Conservation (phyloP, 345 rosid genomes). For the Nasturtium officinale region DNA sequence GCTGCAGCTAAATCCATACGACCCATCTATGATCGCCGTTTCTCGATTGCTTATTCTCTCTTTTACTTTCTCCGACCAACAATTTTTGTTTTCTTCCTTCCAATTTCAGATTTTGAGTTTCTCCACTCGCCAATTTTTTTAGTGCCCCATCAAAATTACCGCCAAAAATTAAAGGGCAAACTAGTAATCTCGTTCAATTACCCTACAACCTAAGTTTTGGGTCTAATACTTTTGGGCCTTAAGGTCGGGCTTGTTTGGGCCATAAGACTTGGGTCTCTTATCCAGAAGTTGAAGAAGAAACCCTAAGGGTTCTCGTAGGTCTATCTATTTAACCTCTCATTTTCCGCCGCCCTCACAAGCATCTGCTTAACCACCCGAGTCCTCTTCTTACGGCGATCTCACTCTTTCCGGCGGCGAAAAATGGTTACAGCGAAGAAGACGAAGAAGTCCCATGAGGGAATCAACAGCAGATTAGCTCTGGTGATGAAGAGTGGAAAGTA, state of each 20-base stretch:
- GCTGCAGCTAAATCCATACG: constrained; percentile 58
- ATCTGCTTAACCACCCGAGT: background rate
- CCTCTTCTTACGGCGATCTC: background rate
- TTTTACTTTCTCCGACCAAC: background rate
- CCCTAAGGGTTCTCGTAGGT: constrained; percentile 24
- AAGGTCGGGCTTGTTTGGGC: background rate
- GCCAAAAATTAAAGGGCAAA: constrained; percentile 29
- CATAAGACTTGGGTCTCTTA: background rate
- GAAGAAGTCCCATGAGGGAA: constrained; percentile 88
- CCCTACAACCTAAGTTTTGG: background rate
- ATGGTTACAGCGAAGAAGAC: constrained; percentile 44
- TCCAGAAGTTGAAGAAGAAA: background rate
- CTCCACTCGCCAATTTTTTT: background rate
- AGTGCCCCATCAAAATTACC: constrained; percentile 31
- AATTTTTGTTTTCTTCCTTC: constrained; percentile 2
- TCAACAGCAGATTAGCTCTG: constrained; percentile 78
- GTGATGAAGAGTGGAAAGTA: constrained; percentile 86
- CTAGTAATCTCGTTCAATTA: no score
- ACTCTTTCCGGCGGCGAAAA: constrained; percentile 26
- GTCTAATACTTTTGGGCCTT: background rate
- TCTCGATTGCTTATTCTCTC: background rate
- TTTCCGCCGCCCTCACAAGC: constrained; percentile 11
- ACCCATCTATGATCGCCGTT: constrained; percentile 43
- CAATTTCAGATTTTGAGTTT: constrained; percentile 22
- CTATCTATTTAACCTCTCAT: constrained; percentile 24